These are phyloP conservation scores for Hypericum perforatum DNA, from an alignment of 345 rosid species.

Conservation along the genomic window DNA sequence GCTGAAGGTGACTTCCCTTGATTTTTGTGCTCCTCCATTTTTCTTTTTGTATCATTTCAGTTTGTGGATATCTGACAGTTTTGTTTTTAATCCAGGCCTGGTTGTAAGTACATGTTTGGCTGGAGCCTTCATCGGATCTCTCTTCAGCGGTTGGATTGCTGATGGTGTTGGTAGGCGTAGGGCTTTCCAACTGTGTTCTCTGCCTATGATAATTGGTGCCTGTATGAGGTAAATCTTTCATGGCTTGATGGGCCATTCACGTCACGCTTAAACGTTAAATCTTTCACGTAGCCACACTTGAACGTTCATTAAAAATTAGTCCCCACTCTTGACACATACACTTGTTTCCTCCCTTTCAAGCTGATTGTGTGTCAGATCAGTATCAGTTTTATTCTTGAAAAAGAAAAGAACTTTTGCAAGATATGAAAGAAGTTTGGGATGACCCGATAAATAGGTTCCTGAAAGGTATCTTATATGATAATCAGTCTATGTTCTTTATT, in stretches of 20 bases:
- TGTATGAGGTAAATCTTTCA: conserved; percentile 43
- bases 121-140: conserved; percentile 76
- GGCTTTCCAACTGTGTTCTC: conserved; percentile 79
- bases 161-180: conserved; percentile 80
- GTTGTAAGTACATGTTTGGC: conserved; percentile 93
- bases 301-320: too few relatives aligned
- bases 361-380: too few relatives aligned
- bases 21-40: neutral
- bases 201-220: conserved; percentile 92
- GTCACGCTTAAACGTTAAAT: too few relatives aligned
- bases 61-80: neutral
- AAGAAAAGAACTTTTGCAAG: too few relatives aligned
- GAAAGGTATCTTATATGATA: too few relatives aligned
- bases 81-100: conserved; percentile 41
- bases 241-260: neutral
- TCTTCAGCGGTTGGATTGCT: conserved; percentile 78
- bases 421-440: too few relatives aligned
- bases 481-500: too few relatives aligned
- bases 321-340: too few relatives aligned
- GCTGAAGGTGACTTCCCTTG: conserved; percentile 60
- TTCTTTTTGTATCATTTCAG: neutral
- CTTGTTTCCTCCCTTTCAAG: too few relatives aligned
- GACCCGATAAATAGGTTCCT: too few relatives aligned
- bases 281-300: too few relatives aligned
- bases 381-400: too few relatives aligned